Base-by-base conservation (phyloP, 2,329 filamentous ascomycete species). In the Penicillium italicum region DNA sequence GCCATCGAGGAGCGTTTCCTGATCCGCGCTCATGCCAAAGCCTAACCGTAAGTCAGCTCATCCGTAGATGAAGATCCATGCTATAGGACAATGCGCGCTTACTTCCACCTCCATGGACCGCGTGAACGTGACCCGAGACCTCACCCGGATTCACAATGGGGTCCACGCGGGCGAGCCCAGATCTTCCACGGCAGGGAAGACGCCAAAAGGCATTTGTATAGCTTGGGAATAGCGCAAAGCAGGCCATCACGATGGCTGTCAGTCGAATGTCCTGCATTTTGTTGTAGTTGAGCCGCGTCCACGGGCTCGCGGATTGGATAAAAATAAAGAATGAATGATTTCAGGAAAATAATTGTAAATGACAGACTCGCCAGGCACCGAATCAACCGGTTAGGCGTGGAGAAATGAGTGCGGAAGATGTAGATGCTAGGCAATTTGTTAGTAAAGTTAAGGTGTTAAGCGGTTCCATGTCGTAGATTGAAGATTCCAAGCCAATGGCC, bases 41-140 rank as follows among this genome's bases (percentile, higher is more conserved):
- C 81, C 90, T 93, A 65, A 22, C 47, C n/a, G 43, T 5, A 14
- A 14, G 43, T 67, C 41, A 64, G 62, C 48, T 48, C 20, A 28
- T 20, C 9, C 12, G 28, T 33, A 16, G 11, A 2, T 8, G 14
- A 44, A 24, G 3, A 26, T 33, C 34, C 16, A 12, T 24, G 9
- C 5, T 42, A 16, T 26, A 31, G 10, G n/a, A 10, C 10, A 30
- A 40, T 10, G 26, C 41, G 30, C 49, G 81, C 89, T 77, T 78
- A 94, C 90, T 87, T 63, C 80, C 82, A 46, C 87, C 89, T 60
- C 91, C 91, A 71, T 90, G 85, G 65, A 94, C 82, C 16, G 85
- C 78, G 73, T 96, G 91, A 22, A 82, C 81, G 73, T 96, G 91
- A 56, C 79, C 71, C 10, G 86, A 82, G 33, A 84, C 60, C 20